Conservation (phyloP, 176 grass and related monocot genomes). For the Pharus latifolius region DNA sequence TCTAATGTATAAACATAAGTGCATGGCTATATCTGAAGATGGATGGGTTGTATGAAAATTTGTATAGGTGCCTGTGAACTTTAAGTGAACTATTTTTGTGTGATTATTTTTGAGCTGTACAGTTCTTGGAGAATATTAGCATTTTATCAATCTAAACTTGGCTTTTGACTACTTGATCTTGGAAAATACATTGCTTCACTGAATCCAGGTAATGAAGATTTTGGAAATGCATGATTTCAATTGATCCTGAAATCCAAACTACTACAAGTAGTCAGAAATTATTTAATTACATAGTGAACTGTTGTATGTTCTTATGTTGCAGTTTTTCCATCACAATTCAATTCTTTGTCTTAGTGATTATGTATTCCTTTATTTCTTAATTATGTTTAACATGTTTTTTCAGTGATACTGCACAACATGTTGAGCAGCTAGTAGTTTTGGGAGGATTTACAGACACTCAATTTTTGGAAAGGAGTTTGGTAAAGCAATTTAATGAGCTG, state of each 20-base stretch:
- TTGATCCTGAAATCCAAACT: neutral
- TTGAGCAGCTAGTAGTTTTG: conserved; percentile 69
- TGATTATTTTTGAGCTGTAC: neutral
- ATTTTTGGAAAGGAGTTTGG: conserved; percentile 73
- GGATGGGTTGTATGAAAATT: neutral
- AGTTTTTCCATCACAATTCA: neutral
- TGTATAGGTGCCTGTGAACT: neutral
- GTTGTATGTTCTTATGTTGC: neutral
- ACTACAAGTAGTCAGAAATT: neutral
- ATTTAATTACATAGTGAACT: neutral
- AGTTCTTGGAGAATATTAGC: neutral
- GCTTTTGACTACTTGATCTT: neutral
- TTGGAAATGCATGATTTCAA: neutral
- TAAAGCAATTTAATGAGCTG: conserved; percentile 69
- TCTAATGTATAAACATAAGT: neutral
- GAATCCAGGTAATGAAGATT: neutral
- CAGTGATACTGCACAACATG: conserved; percentile 56
- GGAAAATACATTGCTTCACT: neutral
- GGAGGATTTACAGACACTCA: conserved; percentile 74
- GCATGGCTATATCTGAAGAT: neutral
- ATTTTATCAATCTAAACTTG: neutral
- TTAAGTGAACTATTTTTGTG: neutral
- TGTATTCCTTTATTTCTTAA: neutral
- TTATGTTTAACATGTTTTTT: conserved; percentile 10
- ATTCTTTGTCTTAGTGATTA: neutral